Evolutionary conservation across 2,329 filamentous ascomycete genomes (phyloP), one percentile per base, ranked within the genome.

Genomic region (Aspergillus aculeatinus): DNA sequence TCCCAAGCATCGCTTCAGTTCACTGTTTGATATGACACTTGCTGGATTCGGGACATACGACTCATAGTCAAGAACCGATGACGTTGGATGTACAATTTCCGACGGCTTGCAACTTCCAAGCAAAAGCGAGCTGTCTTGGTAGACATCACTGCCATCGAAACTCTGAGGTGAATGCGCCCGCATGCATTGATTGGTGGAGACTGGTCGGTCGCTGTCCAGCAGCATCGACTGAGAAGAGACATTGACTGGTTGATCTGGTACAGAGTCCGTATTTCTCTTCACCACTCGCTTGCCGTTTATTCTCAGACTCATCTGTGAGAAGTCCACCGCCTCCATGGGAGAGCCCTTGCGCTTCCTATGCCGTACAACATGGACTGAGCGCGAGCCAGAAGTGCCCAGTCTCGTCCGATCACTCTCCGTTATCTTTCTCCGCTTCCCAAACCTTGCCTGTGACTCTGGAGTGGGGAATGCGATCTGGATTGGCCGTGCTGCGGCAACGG

Each of bases 341-440:
- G 55, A 14, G 11, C 57, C 47, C 48, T 53, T 31, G n/a, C 53
- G 56, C 10, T 25, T 29, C n/a, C 23, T 55, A 5, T 27, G 42
- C 12, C n/a, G 4, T 29, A 4, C 11, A 21, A 23, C 14, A 33
- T 58, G 31, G 10, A 49, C 55, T 44, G 52, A 55, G 12, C 61
- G 16, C n/a, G 47, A 49, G 10, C 48, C 27, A 25, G 60, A 29
- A 51, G 56, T 35, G n/a, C 65, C 58, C 33, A 72, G 53, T 39
- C 73, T 69, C 39, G 60, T 62, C 31, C 65, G 65, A 51, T 77
- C 75, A 7, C 60, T 62, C 19, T 70, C 67, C 27, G 71, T 74
- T 51, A 77, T 53, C 59, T 62, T 73, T 47, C 76, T 66, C 57
- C 75, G 67, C 62, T 74, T 77, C 10, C 73, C 75, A 60, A 77